These are phyloP conservation scores for Aspergillus aculeatinus DNA, from an alignment of 2,329 filamentous ascomycete genomes.

Conservation along the genomic window DNA sequence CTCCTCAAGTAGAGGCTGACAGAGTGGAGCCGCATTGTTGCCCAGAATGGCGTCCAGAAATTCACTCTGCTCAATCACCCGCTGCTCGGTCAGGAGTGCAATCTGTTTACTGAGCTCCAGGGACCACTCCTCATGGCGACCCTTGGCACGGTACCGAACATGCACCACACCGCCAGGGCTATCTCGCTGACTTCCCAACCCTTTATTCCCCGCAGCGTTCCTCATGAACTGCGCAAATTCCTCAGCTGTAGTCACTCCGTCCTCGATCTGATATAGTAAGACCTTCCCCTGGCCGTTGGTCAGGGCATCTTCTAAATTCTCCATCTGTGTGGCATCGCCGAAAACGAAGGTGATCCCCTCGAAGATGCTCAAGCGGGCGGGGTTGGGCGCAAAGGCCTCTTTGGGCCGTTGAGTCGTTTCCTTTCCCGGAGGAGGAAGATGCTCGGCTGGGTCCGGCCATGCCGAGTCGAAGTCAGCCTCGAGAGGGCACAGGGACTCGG, in stretches of 20 bases:
- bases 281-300: slow-evolving; percentile 81
- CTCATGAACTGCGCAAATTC: slow-evolving; percentile 79
- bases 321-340: slow-evolving; percentile 71
- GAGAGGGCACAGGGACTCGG: slow-evolving; percentile 57
- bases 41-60: slow-evolving; percentile 85
- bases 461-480: slow-evolving; percentile 75
- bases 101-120: slow-evolving; percentile 67
- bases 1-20: slow-evolving; percentile 59
- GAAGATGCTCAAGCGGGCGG: slow-evolving; percentile 68
- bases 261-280: slow-evolving; percentile 61
- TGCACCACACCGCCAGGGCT: slow-evolving; percentile 71
- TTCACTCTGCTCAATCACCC: slow-evolving; percentile 83
- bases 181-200: slow-evolving; percentile 61
- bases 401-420: slow-evolving; percentile 70
- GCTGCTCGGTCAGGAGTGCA: slow-evolving; percentile 71
- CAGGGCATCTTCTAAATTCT: slow-evolving; percentile 71
- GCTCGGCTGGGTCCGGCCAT: slow-evolving; percentile 74
- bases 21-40: slow-evolving; percentile 72
- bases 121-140: slow-evolving; percentile 65
- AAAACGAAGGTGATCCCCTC: slow-evolving; percentile 88
- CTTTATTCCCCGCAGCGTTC: slow-evolving; percentile 71
- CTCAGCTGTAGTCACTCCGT: slow-evolving; percentile 65
- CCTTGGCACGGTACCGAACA: slow-evolving; percentile 66
- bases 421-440: slow-evolving; percentile 71
- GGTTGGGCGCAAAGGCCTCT: slow-evolving; percentile 70